Evolutionary conservation across 257 asterid species (phyloP).

Genomic region (Solanum chaucha): DNA sequence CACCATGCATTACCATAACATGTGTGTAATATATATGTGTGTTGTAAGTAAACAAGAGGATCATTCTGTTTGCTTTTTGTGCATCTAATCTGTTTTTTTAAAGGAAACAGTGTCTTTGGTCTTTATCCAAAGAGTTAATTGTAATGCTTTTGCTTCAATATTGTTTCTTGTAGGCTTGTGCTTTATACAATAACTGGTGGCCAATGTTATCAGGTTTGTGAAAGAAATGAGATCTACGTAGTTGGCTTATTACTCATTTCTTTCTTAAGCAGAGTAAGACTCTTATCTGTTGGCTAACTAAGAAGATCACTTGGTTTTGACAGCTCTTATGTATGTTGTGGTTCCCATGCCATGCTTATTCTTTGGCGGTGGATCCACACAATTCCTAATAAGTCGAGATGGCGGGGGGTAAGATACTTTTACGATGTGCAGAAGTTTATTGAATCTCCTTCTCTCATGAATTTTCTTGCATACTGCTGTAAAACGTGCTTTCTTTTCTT

Average conservation of each 20-base stretch:
- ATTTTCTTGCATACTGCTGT: neutral
- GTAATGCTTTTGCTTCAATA: neutral
- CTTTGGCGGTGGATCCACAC: slow-evolving; percentile 96
- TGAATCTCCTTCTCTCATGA: neutral
- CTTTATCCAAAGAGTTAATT: neutral
- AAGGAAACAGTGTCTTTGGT: neutral
- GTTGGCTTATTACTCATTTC: neutral
- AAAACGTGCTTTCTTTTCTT: neutral
- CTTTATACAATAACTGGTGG: slow-evolving; percentile 94
- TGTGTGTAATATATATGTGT: neutral
- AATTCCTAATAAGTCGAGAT: slow-evolving; percentile 81
- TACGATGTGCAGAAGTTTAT: neutral
- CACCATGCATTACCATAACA: neutral
- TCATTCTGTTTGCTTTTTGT: neutral
- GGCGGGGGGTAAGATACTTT: slow-evolving; percentile 81
- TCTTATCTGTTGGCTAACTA: neutral
- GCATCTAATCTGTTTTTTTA: neutral
- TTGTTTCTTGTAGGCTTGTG: slow-evolving; percentile 72
- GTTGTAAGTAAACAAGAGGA: neutral
- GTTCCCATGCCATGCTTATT: slow-evolving; percentile 98
- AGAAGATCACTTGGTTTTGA: neutral
- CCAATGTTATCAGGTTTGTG: slow-evolving; percentile 87
- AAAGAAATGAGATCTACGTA: neutral
- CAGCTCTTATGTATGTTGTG: slow-evolving; percentile 96
- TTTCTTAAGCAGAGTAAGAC: neutral